Conservation (phyloP, 176 grass and related monocot genomes). For the Alopecurus myosuroides region DNA sequence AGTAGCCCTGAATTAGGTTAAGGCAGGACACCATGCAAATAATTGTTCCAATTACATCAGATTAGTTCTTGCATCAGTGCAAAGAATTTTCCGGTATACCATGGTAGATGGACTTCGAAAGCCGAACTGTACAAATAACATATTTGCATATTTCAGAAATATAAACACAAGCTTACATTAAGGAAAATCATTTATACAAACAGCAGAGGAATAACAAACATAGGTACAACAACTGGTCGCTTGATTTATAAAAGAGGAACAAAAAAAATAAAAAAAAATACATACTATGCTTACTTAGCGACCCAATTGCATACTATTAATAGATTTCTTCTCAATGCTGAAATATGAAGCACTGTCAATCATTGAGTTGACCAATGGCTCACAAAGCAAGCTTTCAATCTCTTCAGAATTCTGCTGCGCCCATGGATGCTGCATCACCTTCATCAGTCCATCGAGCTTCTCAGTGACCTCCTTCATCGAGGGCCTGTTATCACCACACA, state of each 20-base stretch:
- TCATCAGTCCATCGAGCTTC: constrained; percentile 10
- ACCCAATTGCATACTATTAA: background rate
- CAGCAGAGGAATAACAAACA: background rate
- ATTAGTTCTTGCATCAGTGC: background rate
- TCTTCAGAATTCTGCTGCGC: background rate
- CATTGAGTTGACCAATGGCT: background rate
- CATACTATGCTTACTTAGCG: background rate
- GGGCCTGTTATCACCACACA: constrained; percentile 23
- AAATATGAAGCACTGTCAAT: background rate
- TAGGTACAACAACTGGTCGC: background rate
- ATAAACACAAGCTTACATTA: background rate
- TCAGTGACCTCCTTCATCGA: constrained; percentile 27
- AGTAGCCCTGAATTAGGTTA: no score
- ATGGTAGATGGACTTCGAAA: background rate
- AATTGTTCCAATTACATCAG: background rate
- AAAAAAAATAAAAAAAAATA: background rate
- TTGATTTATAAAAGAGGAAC: background rate
- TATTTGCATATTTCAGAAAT: background rate
- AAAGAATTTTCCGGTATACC: background rate
- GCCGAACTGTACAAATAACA: background rate
- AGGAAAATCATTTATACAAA: background rate
- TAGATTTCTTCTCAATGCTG: background rate
- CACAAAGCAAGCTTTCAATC: constrained; percentile 12
- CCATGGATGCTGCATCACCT: constrained; percentile 2
- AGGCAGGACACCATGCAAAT: no score